A percentile compares a stretch with the other conserved stretches of the same genome.
Conservation (phyloP, 2,329 filamentous ascomycete genomes). For the Colletotrichum siamense region DNA sequence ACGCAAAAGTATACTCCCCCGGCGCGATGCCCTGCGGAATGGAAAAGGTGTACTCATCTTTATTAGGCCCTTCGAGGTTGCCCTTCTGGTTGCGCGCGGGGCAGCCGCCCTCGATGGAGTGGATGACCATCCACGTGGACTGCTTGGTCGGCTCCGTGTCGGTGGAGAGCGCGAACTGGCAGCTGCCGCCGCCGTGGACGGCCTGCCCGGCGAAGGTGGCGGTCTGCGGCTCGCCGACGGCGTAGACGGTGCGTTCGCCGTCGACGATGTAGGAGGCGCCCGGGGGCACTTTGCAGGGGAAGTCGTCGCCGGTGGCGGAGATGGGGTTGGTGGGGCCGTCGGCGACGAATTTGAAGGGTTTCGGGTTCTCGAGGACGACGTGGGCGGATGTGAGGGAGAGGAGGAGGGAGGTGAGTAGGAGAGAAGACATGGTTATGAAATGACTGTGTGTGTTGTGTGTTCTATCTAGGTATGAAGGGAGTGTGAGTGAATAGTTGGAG, state of each 20-base stretch:
- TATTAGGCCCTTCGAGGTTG: constrained; percentile 9
- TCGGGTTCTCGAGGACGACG: constrained; percentile 16
- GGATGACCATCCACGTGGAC: constrained; percentile 15
- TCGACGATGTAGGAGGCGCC: constrained; percentile 3
- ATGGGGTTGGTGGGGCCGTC: constrained; percentile 10
- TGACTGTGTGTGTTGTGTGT: not conserved
- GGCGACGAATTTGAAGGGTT: constrained; percentile 10
- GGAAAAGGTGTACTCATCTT: constrained; percentile 9
- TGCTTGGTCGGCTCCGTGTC: constrained; percentile 3
- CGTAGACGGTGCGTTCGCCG: constrained; percentile 1
- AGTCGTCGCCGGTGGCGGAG: constrained; percentile 7
- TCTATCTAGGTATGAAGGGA: not conserved
- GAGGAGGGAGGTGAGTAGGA: not conserved
- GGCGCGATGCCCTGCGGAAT: constrained; percentile 7
- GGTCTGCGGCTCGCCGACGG: not conserved
- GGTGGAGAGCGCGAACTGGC: constrained; percentile 7
- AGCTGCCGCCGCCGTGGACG: constrained; percentile 14
- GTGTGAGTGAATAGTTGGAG: not conserved
- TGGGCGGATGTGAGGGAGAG: not conserved
- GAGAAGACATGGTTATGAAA: not conserved
- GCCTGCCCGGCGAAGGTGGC: constrained; percentile 13
- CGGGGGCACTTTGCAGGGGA: constrained; percentile 7
- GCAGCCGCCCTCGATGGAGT: constrained; percentile 15
- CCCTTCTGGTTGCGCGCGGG: constrained; percentile 14
- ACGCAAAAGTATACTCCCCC: constrained; percentile 15